phyloP scores from a whole-genome alignment of 108 stramenopile species.

The Pseudonitzschia multiseries region DNA sequence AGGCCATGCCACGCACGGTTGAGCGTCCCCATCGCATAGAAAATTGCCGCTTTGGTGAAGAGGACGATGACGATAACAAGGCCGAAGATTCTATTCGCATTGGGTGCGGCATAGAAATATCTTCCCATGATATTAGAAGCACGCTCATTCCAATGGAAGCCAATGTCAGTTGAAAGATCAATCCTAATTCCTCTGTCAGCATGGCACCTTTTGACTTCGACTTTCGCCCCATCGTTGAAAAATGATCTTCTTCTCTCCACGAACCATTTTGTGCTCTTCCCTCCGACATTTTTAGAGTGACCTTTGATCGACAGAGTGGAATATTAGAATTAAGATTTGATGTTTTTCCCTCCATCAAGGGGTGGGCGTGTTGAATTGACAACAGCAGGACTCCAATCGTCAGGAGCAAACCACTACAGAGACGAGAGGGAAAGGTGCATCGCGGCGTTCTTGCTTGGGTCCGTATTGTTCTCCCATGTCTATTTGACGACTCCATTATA shows the following conservation, averaged over 20 bases:
- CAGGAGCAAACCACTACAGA: neutral
- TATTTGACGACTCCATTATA: neutral
- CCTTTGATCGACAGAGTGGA: neutral
- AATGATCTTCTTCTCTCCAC: neutral
- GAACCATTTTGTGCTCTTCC: neutral
- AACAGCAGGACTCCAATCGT: neutral
- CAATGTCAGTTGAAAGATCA: constrained; percentile 15
- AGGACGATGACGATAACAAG: constrained; percentile 2
- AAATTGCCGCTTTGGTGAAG: neutral
- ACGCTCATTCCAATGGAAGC: constrained; percentile 20
- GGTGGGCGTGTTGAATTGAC: neutral
- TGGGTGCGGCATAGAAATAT: constrained; percentile 26
- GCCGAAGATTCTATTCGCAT: constrained; percentile 15
- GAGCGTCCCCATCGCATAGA: constrained; percentile 16
- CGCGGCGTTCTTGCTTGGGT: neutral
- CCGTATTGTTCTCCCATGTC: neutral
- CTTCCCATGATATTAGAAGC: constrained; percentile 33
- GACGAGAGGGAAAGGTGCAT: neutral
- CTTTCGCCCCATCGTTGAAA: neutral
- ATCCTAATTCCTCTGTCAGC: neutral
- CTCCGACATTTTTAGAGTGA: neutral
- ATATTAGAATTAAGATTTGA: neutral
- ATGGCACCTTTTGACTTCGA: neutral
- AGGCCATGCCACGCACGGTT: constrained; percentile 31
- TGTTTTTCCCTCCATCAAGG: neutral